Evolutionary conservation across 2,329 filamentous ascomycete species (phyloP).

Genomic region (Penicillium sp.): DNA sequence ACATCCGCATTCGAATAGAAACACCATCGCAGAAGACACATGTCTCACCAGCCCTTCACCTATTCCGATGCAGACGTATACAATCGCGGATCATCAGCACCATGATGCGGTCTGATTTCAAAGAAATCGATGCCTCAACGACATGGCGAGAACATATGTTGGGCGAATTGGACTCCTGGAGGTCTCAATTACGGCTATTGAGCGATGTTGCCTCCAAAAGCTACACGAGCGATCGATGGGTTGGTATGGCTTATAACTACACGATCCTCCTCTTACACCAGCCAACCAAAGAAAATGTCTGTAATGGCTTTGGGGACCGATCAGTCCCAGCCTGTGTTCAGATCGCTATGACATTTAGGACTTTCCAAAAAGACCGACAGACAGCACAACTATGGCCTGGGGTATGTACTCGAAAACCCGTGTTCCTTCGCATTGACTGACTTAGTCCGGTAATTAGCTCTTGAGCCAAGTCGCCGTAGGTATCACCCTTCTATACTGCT

Average conservation of each 20-base stretch:
- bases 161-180: conserved; percentile 16
- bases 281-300: conserved; percentile 16
- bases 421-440: not conserved
- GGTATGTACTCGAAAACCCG: not conserved
- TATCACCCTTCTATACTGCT: conserved; percentile 19
- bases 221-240: conserved; percentile 19
- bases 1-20: not conserved
- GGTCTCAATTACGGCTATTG: conserved; percentile 11
- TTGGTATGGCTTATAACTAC: conserved; percentile 22
- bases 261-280: conserved; percentile 16
- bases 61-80: conserved; percentile 18
- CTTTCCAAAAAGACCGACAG: conserved; percentile 19
- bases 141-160: conserved; percentile 19
- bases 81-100: conserved; percentile 18
- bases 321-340: conserved; percentile 14
- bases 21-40: conserved; percentile 15
- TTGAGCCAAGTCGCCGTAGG: conserved; percentile 19
- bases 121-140: conserved; percentile 6
- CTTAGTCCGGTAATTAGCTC: conserved; percentile 5
- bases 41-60: conserved; percentile 18
- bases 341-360: conserved; percentile 17
- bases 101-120: conserved; percentile 18
- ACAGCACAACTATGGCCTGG: conserved; percentile 21
- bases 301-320: conserved; percentile 8
- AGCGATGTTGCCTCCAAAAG: conserved; percentile 15